These are phyloP conservation scores for Aspergillus carlsbadensis DNA, from an alignment of 495 filamentous ascomycete species.

Conservation along the genomic window DNA sequence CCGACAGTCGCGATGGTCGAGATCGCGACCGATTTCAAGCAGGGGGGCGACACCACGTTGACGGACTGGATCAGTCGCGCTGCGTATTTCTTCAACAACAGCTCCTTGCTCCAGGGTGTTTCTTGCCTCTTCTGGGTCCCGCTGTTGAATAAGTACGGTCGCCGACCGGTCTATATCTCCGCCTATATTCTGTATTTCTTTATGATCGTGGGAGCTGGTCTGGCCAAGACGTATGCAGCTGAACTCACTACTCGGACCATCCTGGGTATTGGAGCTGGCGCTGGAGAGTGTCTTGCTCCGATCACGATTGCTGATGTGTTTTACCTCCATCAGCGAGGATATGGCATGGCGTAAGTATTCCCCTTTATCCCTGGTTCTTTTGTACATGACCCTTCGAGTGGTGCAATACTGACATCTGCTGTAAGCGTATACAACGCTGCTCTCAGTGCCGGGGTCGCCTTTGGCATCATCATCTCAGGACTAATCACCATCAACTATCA, in stretches of 20 bases:
- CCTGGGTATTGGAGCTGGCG: slow-evolving; percentile 52
- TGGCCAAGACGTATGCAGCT: slow-evolving; percentile 40
- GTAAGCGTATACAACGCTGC: slow-evolving; percentile 49
- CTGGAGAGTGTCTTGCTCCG: slow-evolving; percentile 51
- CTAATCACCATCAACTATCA: slow-evolving; percentile 47
- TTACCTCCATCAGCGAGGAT: slow-evolving; percentile 58
- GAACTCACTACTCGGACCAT: slow-evolving; percentile 48
- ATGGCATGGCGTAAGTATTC: slow-evolving; percentile 31
- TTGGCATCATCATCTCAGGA: slow-evolving; percentile 50
- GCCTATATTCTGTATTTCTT: slow-evolving; percentile 46
- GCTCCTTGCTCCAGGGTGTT: slow-evolving; percentile 48
- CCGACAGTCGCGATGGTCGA: slow-evolving; percentile 52
- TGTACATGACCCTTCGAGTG: too few relatives aligned
- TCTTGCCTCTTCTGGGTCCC: slow-evolving; percentile 58
- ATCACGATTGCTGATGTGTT: slow-evolving; percentile 57
- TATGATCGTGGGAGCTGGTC: slow-evolving; percentile 45
- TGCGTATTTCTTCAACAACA: slow-evolving; percentile 53
- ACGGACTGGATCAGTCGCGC: slow-evolving; percentile 39
- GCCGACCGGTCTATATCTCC: slow-evolving; percentile 51
- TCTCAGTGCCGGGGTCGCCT: slow-evolving; percentile 42
- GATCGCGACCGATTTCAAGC: slow-evolving; percentile 48
- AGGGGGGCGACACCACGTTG: slow-evolving; percentile 27
- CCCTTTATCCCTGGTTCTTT: too few relatives aligned
- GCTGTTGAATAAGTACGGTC: slow-evolving; percentile 53
- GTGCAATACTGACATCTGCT: too few relatives aligned